Evolutionary conservation across 352 stramenopile genomes (phyloP), one percentile per base, ranked within the genome.

Genomic region (Blastocystis sp.): DNA sequence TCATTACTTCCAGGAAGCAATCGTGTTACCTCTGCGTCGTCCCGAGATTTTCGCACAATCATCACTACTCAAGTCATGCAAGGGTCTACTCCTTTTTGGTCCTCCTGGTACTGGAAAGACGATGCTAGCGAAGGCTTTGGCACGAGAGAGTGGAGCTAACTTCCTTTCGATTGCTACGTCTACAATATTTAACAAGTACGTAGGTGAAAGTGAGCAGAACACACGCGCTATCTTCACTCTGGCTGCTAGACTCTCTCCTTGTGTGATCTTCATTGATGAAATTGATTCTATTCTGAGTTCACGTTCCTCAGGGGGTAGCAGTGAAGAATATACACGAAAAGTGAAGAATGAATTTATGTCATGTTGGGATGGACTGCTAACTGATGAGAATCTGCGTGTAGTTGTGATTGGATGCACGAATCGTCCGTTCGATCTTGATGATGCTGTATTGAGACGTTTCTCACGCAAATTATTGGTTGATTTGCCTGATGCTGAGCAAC

Each of bases 231-330:
- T 96, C 14, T 96, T 96, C 88, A 95, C 93, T 29, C 88, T 96
- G 24, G 93, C 93, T 7, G 77, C 92, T 57, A 89, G 92, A 29
- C 88, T 96, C 24, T 92, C 92, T n/a, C 96, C 96, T 5, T 94
- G 94, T 0, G 94, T 99, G 1, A 96, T 99, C 61, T 99, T 99
- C 88, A 98, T 99, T 65, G 96, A 99, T 89, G 96, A 99, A 90
- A 97, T 99, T 86, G 97, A 99, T 90, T 98, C 95, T 0, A 90
- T 99, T 24, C 91, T 99, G 43, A 93, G 90, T 12, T 93, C 90
- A 78, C 89, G 93, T 27, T 92, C 94, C 87, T 90, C 91, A 69
- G 92, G 89, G 61, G 92, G 89, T 12, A 92, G 95, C 88, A 92
- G 95, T 89, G 94, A 92, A 71, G 92, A 95, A 88, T 92, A 91